Evolutionary conservation across 805 yeast species (phyloP).

Genomic region (Yarrowia sp.): DNA sequence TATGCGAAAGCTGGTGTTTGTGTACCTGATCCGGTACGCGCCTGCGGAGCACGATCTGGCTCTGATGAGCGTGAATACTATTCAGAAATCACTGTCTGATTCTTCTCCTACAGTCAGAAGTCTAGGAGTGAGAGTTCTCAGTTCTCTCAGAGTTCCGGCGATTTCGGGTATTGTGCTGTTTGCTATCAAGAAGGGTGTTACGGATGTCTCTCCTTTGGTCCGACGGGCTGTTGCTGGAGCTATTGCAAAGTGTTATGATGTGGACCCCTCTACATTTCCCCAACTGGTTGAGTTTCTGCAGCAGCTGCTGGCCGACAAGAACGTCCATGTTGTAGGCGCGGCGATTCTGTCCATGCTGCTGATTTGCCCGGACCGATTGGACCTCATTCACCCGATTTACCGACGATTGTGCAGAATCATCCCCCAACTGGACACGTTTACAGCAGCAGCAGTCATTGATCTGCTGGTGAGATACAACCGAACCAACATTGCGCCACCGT

Average conservation of each 20-base stretch:
- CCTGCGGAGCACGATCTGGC: constrained; percentile 88
- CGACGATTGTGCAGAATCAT: constrained; percentile 53
- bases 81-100: constrained; percentile 78
- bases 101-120: constrained; percentile 66
- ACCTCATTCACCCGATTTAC: constrained; percentile 68
- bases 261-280: constrained; percentile 45
- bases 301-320: constrained; percentile 61
- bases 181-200: constrained; percentile 63
- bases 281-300: constrained; percentile 53
- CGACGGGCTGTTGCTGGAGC: constrained; percentile 78
- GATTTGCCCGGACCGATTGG: constrained; percentile 57
- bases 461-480: constrained; percentile 66
- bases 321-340: constrained; percentile 64
- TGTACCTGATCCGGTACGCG: constrained; percentile 72
- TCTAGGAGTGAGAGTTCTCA: constrained; percentile 71
- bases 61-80: constrained; percentile 81
- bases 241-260: constrained; percentile 54
- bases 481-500: constrained; percentile 49
- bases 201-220: constrained; percentile 75
- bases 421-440: constrained; percentile 65
- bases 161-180: constrained; percentile 75
- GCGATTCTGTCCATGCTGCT: constrained; percentile 58
- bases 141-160: constrained; percentile 79
- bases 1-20: constrained; percentile 71
- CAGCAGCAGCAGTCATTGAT: constrained; percentile 59